Base-by-base conservation (phyloP, 2,329 filamentous ascomycete genomes). In the Ophiostoma australiae region DNA sequence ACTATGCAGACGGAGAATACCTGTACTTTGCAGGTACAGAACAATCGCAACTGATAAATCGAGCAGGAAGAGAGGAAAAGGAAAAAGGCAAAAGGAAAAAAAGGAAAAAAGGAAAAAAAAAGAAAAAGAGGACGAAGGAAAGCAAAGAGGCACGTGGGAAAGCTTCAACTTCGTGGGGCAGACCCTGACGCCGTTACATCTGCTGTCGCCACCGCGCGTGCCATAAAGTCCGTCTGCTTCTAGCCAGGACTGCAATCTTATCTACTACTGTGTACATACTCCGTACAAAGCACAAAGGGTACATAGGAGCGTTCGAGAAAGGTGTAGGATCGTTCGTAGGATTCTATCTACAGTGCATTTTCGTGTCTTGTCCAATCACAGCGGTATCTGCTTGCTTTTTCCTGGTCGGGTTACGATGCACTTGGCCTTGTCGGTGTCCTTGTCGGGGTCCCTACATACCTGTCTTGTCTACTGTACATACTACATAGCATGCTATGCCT, bases 141-240 rank as follows among this genome's bases (percentile, higher is more conserved):
- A 69, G 48, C 39, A 37, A 66, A 63, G 37, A 48, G 37, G 44
- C 65, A 44, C 70, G 44, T 58, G 61, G 61, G 61, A 35, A 35
- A 35, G 61, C 61, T 63, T 35, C 58, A 7, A 33, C 33, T 37
- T 65, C 61, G 61, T 65, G 61, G 61, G 61, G 61, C 61, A 65
- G 27, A n/a, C 61, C 61, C 52, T 58, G 33, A 65, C 61, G 61
- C 61, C 61, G 61, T 65, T 37, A 37, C 61, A 65, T 65, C 61
- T 65, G n/a, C 61, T 37, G 61, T 37, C 61, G 27, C 44, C 44
- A 48, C 44, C 17, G 17, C n/a, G 52, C 52, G 52, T 58, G 52
- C 27, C 52, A 58, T 58, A 58, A 58, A 27, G 23, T 11, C 52
- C 52, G 52, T 58, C 52, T 27, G 27, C 52, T 48, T 48, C 6